A percentile compares a stretch with the other conserved stretches of the same genome.
Conservation (phyloP, 129 eudicot species). For the Cynara cardunculus region DNA sequence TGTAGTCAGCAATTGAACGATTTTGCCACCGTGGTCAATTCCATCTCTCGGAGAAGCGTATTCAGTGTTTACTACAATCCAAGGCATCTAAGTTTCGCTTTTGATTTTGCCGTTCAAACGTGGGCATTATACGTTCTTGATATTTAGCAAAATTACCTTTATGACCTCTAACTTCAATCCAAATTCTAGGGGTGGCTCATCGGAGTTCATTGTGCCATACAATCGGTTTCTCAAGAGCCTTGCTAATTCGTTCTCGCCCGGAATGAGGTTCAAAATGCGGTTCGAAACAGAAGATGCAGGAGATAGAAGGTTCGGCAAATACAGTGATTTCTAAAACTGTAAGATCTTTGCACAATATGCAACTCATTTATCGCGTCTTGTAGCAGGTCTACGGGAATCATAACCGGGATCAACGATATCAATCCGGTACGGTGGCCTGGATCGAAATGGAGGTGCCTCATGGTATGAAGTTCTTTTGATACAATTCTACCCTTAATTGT, state of each 20-base stretch:
- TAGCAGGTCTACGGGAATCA: slow-evolving; percentile 67
- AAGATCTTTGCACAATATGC: not conserved
- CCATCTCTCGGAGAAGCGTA: slow-evolving; percentile 45
- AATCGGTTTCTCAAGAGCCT: slow-evolving; percentile 58
- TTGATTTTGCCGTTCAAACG: not conserved
- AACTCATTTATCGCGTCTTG: not conserved
- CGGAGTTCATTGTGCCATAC: slow-evolving; percentile 71
- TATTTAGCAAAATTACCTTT: not conserved
- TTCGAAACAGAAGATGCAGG: slow-evolving; percentile 79
- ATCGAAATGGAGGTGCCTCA: slow-evolving; percentile 90
- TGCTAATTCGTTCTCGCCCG: slow-evolving; percentile 48
- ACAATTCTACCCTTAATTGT: not conserved
- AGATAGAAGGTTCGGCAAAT: slow-evolving; percentile 62
- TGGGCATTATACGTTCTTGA: not conserved
- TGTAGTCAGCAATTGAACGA: slow-evolving; percentile 42
- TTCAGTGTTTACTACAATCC: slow-evolving; percentile 81
- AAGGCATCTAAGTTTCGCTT: slow-evolving; percentile 36
- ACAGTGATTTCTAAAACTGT: not conserved
- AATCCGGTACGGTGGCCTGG: slow-evolving; percentile 89
- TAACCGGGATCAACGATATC: slow-evolving; percentile 55
- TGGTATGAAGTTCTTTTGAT: slow-evolving; percentile 41
- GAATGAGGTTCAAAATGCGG: slow-evolving; percentile 84
- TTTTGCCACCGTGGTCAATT: slow-evolving; percentile 40
- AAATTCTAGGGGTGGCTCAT: slow-evolving; percentile 56
- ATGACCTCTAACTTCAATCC: slow-evolving; percentile 6